A percentile compares a stretch with the other conserved stretches of the same genome.
Evolutionary conservation across 75 land plant genomes (phyloP).

Genomic region (Azolla pinnata): DNA sequence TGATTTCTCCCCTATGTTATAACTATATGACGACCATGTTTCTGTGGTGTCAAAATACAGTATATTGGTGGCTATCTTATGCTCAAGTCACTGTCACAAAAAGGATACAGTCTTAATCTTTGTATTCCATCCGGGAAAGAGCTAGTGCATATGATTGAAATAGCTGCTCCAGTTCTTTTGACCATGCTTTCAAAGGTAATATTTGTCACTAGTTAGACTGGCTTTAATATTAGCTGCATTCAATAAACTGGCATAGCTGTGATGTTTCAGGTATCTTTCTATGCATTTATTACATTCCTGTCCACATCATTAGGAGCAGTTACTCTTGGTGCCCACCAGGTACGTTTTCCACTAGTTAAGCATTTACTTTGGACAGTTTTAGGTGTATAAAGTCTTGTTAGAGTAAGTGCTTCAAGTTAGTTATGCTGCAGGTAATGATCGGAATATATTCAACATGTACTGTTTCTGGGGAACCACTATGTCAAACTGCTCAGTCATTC

Average conservation of each 20-base stretch:
- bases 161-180: conserved; percentile 80
- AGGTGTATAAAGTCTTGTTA: background rate
- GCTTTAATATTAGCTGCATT: background rate
- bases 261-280: conserved; percentile 63
- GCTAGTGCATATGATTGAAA: conserved; percentile 44
- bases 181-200: conserved; percentile 80
- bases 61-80: conserved; percentile 75
- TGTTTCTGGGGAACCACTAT: conserved; percentile 90
- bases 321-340: conserved; percentile 89
- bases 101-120: conserved; percentile 52
- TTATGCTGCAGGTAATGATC: conserved; percentile 64
- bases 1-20: conserved; percentile 1
- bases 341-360: conserved; percentile 9
- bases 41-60: conserved; percentile 24
- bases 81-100: conserved; percentile 44
- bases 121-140: conserved; percentile 52
- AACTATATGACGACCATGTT: background rate
- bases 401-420: too few species aligned
- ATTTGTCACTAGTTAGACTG: background rate
- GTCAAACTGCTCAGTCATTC: conserved; percentile 94
- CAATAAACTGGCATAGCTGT: background rate
- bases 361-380: background rate
- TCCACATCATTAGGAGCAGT: conserved; percentile 72
- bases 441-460: conserved; percentile 63
- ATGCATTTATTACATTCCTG: conserved; percentile 58